Evolutionary conservation across 441 rosid genomes (phyloP), one percentile per base, ranked within the genome.

Genomic region (Kokia cookei): DNA sequence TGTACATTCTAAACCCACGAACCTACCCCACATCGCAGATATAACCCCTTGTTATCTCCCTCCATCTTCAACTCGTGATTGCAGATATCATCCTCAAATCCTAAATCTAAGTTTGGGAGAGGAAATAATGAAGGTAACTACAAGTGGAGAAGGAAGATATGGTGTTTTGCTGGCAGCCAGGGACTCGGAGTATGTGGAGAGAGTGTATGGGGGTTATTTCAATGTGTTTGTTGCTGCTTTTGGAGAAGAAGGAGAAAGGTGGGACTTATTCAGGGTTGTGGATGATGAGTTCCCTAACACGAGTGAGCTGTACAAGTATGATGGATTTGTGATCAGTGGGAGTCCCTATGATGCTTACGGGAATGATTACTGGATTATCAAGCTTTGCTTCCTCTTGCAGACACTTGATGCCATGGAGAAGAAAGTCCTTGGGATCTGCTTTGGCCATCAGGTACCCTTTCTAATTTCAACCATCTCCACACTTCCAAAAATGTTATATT

Each of bases 401-500:
- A 85, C 85, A 60, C 79, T 91, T 4, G 89, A 89, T 75, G 78
- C 88, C 78, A 86, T 92, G 97, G 77, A 82, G 86, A 91, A 90
- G 87, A 92, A 90, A 59, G 68, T 94, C 42, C 88, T 92, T 35
- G 97, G 97, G 17, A 84, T 94, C 82, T 94, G 97, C 85, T 94
- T 94, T 64, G 98, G 97, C 63, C 98, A 94, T 77, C 97, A 94
- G 97, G 98, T 93, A 74, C 53, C 5, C 47, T 7, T 43, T 0
- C 8, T 5, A 26, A 27, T 62, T 35, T 62, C 45, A 62, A 35
- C 17, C n/a, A 4, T 14, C 54, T 14, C 37, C 37, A 32, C 37
- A 32, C 6, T 32, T 32, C 37, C 7, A 32, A 32, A 32, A 32
- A 32, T 32, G 37, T 32, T 32, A 1, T 32, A 32, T 32, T 32